A percentile compares a stretch with the other conserved stretches of the same genome.
phyloP scores from a whole-genome alignment of 2,329 filamentous ascomycete species.

The Exophiala bonariae region DNA sequence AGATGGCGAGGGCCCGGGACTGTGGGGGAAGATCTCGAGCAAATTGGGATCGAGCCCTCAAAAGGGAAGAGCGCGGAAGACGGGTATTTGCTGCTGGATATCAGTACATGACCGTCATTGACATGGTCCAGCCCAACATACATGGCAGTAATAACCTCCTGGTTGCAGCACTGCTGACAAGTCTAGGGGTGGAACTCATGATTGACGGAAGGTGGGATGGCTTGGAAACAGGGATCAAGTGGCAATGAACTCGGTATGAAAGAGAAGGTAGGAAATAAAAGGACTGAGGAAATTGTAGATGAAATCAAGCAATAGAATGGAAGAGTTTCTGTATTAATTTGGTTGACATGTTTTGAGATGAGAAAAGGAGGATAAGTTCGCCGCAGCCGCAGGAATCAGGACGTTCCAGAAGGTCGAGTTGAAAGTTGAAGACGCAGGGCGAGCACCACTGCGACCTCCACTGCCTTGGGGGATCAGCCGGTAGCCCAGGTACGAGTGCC shows the following conservation, averaged over 20 bases:
- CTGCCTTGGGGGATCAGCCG: no score
- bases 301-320: no score
- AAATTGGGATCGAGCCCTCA: conserved; percentile 16
- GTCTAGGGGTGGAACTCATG: conserved; percentile 28
- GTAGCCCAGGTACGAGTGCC: no score
- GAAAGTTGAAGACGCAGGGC: no score
- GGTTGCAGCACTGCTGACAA: conserved; percentile 28
- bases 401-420: no score
- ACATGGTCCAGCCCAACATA: conserved; percentile 3
- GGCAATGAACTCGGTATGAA: neutral
- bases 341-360: no score
- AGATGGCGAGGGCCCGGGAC: conserved; percentile 57
- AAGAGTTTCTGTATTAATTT: no score
- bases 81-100: conserved; percentile 18
- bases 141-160: conserved; percentile 25
- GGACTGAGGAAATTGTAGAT: no score
- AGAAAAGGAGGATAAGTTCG: no score
- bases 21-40: conserved; percentile 35
- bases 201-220: conserved; percentile 2
- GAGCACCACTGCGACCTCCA: no score
- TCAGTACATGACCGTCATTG: conserved; percentile 8
- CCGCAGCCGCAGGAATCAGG: no score
- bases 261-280: no score
- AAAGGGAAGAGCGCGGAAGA: conserved; percentile 13
- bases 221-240: neutral